Evolutionary conservation across 2,329 filamentous ascomycete genomes (phyloP).

Genomic region (Trichocomaceae sp.): DNA sequence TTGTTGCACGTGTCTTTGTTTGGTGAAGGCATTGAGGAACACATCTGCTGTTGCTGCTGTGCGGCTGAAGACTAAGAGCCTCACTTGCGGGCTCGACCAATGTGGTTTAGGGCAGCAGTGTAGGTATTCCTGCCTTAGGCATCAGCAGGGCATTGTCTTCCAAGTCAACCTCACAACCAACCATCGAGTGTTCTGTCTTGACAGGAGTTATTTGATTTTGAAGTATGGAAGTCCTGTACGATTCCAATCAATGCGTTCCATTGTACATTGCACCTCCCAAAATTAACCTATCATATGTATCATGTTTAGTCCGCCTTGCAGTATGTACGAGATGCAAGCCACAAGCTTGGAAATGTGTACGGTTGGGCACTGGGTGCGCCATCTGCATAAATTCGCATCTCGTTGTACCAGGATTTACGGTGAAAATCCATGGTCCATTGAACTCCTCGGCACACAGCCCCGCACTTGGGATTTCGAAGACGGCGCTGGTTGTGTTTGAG

Average conservation of each 20-base stretch:
- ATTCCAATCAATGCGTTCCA: neutral
- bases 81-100: neutral
- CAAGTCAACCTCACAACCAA: neutral
- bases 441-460: neutral
- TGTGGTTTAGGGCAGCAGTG: neutral
- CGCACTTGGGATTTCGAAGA: neutral
- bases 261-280: neutral
- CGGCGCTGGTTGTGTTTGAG: neutral
- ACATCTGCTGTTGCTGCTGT: neutral
- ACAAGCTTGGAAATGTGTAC: neutral
- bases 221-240: neutral
- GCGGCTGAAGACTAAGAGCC: neutral
- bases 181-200: neutral
- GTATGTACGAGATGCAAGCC: neutral
- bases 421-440: neutral
- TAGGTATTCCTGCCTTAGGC: neutral
- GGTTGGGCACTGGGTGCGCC: neutral
- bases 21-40: neutral
- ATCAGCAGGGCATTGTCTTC: neutral
- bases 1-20: neutral
- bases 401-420: neutral
- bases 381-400: neutral
- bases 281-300: neutral
- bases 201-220: neutral
- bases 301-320: neutral